Base-by-base conservation (phyloP, 2,329 filamentous ascomycete genomes). In the Arthrobotrys conoides region DNA sequence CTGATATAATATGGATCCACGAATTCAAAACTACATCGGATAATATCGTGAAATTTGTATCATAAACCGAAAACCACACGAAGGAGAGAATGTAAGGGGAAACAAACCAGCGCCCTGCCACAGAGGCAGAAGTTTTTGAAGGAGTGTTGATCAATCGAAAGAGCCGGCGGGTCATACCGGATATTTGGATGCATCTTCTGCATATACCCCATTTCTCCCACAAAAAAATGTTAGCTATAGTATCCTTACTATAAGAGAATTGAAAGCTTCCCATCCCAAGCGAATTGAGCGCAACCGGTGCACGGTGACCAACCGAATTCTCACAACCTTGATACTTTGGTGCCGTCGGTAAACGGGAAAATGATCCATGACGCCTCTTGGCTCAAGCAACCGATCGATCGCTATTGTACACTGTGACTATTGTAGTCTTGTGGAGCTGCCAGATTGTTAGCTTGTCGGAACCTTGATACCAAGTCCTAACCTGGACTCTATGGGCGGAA, bases 291-390 rank as follows among this genome's bases (percentile, higher is more conserved):
- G 27, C 27, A 30, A 6, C 27, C 27, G 6, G 27, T 3, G 27
- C 27, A 30, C 6, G 27, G 27, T 38, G 6, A n/a, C 48, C 30
- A 53, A 55, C 14, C 16, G 27, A 9, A 10, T 36, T 57, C 53
- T 1, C 30, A 38, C 49, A 68, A 68, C 65, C 49, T 12, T 57
- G 65, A 57, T 3, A 68, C 22, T 57, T 57, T 46, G 49, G 36
- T 57, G 49, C 46, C 49, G 36, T 51, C 48, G 46, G 48, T 33
- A 59, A 59, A 36, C 27, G 53, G 53, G 10, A 57, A 57, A 55
- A 57, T 68, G 48, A 55, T 46, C 65, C 65, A 68, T 68, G 65
- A 24, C 20, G n/a, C 30, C 10, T 68, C 64, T 55, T 67, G 33
- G 65, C 49, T 12, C 30, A 8, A 51, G 57, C 49, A 12, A 55